Evolutionary conservation across 108 stramenopile species (phyloP), one percentile per base, ranked within the genome.

Genomic region (Nannochloropsis gaditana): DNA sequence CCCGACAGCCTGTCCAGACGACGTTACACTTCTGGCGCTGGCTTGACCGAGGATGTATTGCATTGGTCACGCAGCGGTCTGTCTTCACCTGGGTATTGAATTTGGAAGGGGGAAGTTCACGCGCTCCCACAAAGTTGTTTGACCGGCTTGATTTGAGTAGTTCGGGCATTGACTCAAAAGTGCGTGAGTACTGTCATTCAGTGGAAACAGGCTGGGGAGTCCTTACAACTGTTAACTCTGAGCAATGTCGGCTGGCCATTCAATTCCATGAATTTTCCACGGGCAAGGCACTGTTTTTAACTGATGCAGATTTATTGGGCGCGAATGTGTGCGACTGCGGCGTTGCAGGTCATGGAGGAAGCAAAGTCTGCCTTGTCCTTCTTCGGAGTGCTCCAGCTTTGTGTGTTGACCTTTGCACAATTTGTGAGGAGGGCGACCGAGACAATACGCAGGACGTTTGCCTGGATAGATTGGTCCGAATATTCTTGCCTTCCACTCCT

Each of bases 1-100:
- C 59, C n/a, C 59, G 59, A 73, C 59, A 73, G n/a, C 59, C 59
- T 73, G 59, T 73, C 5, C 59, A 73, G 59, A 73, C 59, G 59
- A 15, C 19, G 59, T 15, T 73, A 73, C 59, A n/a, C 59, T 73
- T 73, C 59, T 73, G 59, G 59, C 59, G 59, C 59, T 73, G 59
- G 59, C 15, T 73, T 73, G 15, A 15, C 6, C 59, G 59, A n/a
- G 59, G 59, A n/a, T 15, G 15, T 15, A 6, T 73, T n/a, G 59
- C 59, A n/a, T 73, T 73, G 59, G 59, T 73, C 19, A 73, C 59
- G 59, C 59, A 15, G 19, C 59, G 59, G n/a, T 15, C 59, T 6
- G 59, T 73, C 59, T 73, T 73, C n/a, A 15, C n/a, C 8, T 73
- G 59, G 59, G n/a, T n/a, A n/a, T 15, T 73, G 59, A n/a, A n/a